Conservation (phyloP, 164 flowering plant species). For the Houttuynia cordata region DNA sequence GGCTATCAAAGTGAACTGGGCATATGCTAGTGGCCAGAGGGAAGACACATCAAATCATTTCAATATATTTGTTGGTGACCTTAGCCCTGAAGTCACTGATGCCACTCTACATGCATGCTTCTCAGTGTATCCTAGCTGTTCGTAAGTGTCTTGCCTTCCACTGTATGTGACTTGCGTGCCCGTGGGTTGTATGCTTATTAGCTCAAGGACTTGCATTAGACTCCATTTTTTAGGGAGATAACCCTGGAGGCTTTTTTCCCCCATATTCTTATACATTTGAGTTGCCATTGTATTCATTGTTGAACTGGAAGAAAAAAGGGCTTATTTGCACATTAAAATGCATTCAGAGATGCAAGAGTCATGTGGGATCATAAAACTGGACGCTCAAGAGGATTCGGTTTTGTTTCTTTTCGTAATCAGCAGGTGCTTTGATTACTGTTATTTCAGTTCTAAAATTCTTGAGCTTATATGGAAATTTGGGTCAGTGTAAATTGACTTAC, state of each 20-base stretch:
- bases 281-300: neutral
- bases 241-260: neutral
- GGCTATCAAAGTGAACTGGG: conserved; percentile 99
- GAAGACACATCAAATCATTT: conserved; percentile 94
- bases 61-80: conserved; percentile 89
- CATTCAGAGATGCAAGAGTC: conserved; percentile 75
- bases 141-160: conserved; percentile 42
- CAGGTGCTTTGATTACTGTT: conserved; percentile 36
- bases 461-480: neutral
- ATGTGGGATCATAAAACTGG: conserved; percentile 98
- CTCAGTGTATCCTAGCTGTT: conserved; percentile 76
- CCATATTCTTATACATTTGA: neutral
- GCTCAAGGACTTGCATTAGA: no score
- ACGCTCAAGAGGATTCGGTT: conserved; percentile 87
- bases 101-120: conserved; percentile 80
- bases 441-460: neutral
- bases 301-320: neutral
- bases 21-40: conserved; percentile 96
- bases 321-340: neutral
- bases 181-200: no score
- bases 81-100: conserved; percentile 90
- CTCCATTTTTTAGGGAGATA: no score
- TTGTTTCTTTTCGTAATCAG: conserved; percentile 79
- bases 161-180: no score
- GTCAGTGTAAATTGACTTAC: neutral